Conservation (phyloP, 768 basidiomycete genomes). For the Mycena alexandri region DNA sequence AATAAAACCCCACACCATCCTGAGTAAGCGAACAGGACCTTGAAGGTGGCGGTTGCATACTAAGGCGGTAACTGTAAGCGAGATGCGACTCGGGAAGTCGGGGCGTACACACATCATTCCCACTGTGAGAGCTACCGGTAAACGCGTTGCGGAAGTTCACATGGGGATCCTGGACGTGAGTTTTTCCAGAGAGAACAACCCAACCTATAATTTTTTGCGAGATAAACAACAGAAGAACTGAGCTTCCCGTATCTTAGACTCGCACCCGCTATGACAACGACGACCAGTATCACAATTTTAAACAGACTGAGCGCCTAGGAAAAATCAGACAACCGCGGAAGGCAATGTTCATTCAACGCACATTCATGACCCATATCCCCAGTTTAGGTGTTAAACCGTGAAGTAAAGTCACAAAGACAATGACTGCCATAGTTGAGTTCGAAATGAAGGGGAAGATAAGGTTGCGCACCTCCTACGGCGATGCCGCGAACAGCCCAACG, state of each 20-base stretch:
- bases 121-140: conserved; percentile 64
- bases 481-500: conserved; percentile 70
- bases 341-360: conserved; percentile 28
- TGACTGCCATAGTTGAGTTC: conserved; percentile 51
- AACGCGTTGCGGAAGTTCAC: conserved; percentile 68
- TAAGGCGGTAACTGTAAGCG: conserved; percentile 47
- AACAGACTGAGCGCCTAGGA: conserved; percentile 63
- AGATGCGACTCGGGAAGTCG: background rate
- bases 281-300: conserved; percentile 66
- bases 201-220: conserved; percentile 53
- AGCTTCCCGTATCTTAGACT: background rate
- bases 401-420: conserved; percentile 61
- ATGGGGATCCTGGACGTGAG: conserved; percentile 62
- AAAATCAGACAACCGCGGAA: conserved; percentile 44
- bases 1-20: conserved; percentile 18
- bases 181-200: conserved; percentile 68
- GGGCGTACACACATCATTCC: conserved; percentile 44
- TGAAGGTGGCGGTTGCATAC: conserved; percentile 74
- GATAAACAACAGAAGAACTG: background rate
- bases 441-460: background rate
- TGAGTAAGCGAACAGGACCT: conserved; percentile 58
- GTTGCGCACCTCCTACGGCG: conserved; percentile 62
- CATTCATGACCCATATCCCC: conserved; percentile 67
- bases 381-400: conserved; percentile 65
- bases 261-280: conserved; percentile 62